These are phyloP conservation scores for Paecilomyces formosus DNA, from an alignment of 2,329 filamentous ascomycete species.

Conservation along the genomic window DNA sequence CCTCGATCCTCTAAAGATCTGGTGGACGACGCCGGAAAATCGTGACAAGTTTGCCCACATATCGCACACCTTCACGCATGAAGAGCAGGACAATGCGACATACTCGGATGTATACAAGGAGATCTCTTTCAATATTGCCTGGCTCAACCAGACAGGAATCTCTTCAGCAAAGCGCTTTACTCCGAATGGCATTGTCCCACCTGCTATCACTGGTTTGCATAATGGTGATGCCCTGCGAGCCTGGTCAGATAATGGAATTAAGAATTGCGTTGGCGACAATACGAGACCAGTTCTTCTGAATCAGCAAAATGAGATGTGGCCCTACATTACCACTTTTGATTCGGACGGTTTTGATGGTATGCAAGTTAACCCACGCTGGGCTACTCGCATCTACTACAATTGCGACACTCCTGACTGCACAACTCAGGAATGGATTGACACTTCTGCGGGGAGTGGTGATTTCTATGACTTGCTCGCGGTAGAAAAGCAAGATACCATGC, in stretches of 20 bases:
- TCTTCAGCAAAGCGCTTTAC: conserved; percentile 43
- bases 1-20: conserved; percentile 45
- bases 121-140: conserved; percentile 54
- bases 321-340: conserved; percentile 45
- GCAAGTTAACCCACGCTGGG: conserved; percentile 53
- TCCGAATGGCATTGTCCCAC: conserved; percentile 51
- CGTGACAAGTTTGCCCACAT: conserved; percentile 50
- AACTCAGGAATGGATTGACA: conserved; percentile 53
- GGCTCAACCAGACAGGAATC: conserved; percentile 49
- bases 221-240: conserved; percentile 56
- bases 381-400: conserved; percentile 59
- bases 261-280: conserved; percentile 57
- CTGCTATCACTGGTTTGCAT: conserved; percentile 56
- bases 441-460: conserved; percentile 47
- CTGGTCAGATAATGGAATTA: conserved; percentile 54
- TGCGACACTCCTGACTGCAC: conserved; percentile 53
- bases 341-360: conserved; percentile 50
- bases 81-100: conserved; percentile 53
- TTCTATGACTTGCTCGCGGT: conserved; percentile 46
- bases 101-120: conserved; percentile 51
- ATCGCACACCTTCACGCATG: conserved; percentile 58
- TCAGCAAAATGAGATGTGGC: conserved; percentile 46
- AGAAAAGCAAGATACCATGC: conserved; percentile 47
- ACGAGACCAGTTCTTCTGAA: conserved; percentile 51
- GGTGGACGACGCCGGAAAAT: conserved; percentile 46